Conservation (phyloP, 768 basidiomycete genomes). For the Nevesoporus exiguus region DNA sequence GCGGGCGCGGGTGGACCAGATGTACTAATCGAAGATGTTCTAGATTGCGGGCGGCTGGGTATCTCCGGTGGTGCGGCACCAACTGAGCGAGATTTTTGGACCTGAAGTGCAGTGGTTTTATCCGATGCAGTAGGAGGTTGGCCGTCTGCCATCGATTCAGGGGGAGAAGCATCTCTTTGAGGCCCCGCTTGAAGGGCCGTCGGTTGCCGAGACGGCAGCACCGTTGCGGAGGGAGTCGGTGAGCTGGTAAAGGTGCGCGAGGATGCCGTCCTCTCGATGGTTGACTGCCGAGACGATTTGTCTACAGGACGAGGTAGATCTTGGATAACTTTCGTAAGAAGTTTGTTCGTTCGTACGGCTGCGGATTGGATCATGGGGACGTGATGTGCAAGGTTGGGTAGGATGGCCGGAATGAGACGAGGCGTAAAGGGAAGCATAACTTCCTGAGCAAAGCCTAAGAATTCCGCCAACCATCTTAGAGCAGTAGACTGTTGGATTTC, state of each 20-base stretch:
- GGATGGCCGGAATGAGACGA: conserved; percentile 85
- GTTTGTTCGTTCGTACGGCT: conserved; percentile 82
- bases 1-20: conserved; percentile 34
- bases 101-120: conserved; percentile 37
- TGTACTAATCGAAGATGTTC: conserved; percentile 46
- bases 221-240: conserved; percentile 44
- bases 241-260: conserved; percentile 46
- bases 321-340: conserved; percentile 82
- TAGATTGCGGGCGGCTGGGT: conserved; percentile 63
- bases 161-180: conserved; percentile 46
- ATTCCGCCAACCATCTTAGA: conserved; percentile 90
- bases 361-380: conserved; percentile 83
- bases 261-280: conserved; percentile 30
- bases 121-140: conserved; percentile 33
- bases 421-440: conserved; percentile 95
- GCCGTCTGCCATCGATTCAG: conserved; percentile 41
- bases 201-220: conserved; percentile 48
- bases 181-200: conserved; percentile 38
- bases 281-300: conserved; percentile 23
- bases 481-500: conserved; percentile 94
- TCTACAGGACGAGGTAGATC: conserved; percentile 74
- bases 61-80: conserved; percentile 31
- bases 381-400: conserved; percentile 93
- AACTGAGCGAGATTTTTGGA: conserved; percentile 23
- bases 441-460: conserved; percentile 82